phyloP scores from a whole-genome alignment of 2,329 filamentous ascomycete genomes.

The Colletotrichum neosansevieriae region DNA sequence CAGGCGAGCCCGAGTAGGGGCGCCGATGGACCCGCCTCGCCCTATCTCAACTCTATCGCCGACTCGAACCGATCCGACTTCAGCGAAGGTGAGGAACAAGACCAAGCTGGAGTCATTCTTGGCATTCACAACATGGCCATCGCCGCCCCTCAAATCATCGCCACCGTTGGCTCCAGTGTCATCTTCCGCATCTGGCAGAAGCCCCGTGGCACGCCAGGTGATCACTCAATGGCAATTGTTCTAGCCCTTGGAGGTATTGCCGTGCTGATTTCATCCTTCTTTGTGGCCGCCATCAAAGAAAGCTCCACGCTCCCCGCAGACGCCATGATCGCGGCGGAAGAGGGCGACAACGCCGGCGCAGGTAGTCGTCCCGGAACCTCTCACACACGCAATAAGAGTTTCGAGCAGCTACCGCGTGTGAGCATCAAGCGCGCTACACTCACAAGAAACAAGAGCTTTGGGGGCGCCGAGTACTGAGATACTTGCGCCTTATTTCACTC shows the following conservation, averaged over 20 bases:
- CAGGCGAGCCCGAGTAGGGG: slow-evolving; percentile 38
- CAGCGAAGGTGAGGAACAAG: slow-evolving; percentile 68
- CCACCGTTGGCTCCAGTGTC: slow-evolving; percentile 84
- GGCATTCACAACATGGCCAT: slow-evolving; percentile 97
- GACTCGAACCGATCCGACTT: slow-evolving; percentile 33
- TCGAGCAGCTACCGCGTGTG: slow-evolving; percentile 55
- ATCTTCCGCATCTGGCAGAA: slow-evolving; percentile 92
- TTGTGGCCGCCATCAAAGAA: slow-evolving; percentile 77
- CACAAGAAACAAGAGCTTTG: slow-evolving; percentile 63
- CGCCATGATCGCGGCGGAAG: slow-evolving; percentile 56
- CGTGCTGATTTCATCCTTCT: slow-evolving; percentile 80
- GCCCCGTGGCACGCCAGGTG: slow-evolving; percentile 84
- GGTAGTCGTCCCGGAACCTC: slow-evolving; percentile 46
- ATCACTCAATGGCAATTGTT: slow-evolving; percentile 89
- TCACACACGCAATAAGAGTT: slow-evolving; percentile 54
- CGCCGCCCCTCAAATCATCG: slow-evolving; percentile 90
- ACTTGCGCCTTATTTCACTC: slow-evolving; percentile 20
- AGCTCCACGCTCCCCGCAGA: slow-evolving; percentile 58
- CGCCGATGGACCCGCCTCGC: slow-evolving; percentile 26
- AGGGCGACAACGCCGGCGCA: slow-evolving; percentile 50
- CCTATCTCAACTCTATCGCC: slow-evolving; percentile 28
- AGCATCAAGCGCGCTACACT: slow-evolving; percentile 60
- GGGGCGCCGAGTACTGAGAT: slow-evolving; percentile 59
- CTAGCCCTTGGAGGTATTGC: slow-evolving; percentile 85
- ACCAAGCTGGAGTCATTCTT: slow-evolving; percentile 89